Evolutionary conservation across 305 asterid genomes (phyloP).

Genomic region (Fraxinus dipetala): DNA sequence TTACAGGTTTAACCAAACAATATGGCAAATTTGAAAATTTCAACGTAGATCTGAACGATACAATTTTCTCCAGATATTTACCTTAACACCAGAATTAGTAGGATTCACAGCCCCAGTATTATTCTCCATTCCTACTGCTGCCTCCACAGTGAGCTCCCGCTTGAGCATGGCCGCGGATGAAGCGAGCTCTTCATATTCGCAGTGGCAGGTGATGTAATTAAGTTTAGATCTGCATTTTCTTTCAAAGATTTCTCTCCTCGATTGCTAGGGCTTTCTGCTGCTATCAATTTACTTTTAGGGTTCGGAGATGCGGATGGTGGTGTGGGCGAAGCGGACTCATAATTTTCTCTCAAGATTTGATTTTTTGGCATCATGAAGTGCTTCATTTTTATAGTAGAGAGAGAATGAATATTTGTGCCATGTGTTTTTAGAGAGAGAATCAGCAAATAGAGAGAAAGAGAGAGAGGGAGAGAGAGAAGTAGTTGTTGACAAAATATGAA

Average conservation of each 20-base stretch:
- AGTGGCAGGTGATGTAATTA: slow-evolving; percentile 28
- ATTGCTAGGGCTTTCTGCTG: slow-evolving; percentile 35
- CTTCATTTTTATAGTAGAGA: slow-evolving; percentile 37
- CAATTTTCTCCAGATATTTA: slow-evolving; percentile 17
- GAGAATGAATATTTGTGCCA: slow-evolving; percentile 17
- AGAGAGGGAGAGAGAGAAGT: slow-evolving; percentile 27
- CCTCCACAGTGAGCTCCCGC: slow-evolving; percentile 73
- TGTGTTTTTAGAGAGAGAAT: slow-evolving; percentile 27
- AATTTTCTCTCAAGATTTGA: slow-evolving; percentile 54
- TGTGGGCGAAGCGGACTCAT: slow-evolving; percentile 25
- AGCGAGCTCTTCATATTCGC: slow-evolving; percentile 69
- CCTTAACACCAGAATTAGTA: slow-evolving; percentile 91
- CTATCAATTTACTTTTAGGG: slow-evolving; percentile 52
- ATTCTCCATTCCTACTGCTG: slow-evolving; percentile 42
- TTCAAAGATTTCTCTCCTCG: slow-evolving; percentile 65
- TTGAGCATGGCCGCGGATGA: slow-evolving; percentile 88
- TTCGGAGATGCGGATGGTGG: slow-evolving; percentile 43
- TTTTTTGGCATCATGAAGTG: slow-evolving; percentile 58
- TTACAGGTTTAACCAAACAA: not conserved
- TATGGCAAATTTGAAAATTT: not conserved
- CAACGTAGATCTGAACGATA: not conserved
- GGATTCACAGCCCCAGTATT: slow-evolving; percentile 30
- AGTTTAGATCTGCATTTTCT: slow-evolving; percentile 75
- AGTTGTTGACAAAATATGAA: slow-evolving; percentile 31
- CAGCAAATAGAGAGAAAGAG: slow-evolving; percentile 20